Evolutionary conservation across 2,329 filamentous ascomycete species (phyloP).

Genomic region (Penicillium sp.): DNA sequence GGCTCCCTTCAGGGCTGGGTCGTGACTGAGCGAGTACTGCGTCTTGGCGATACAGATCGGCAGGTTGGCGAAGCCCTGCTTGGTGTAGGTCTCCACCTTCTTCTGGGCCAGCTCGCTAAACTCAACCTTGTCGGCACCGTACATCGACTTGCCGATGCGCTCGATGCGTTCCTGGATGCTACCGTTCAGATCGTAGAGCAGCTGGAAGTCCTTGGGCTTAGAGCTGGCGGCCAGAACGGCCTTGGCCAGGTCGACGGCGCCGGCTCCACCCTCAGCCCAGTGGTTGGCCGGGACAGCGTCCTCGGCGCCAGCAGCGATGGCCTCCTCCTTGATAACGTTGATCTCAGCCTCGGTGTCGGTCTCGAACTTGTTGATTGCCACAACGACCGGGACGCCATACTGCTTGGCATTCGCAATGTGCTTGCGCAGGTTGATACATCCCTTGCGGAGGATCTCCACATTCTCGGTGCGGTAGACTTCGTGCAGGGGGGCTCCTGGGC

Average conservation of each 20-base stretch:
- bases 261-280: slow-evolving; percentile 91
- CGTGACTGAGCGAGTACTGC: slow-evolving; percentile 92
- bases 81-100: slow-evolving; percentile 92
- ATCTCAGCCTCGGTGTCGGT: slow-evolving; percentile 93
- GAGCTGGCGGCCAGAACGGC: slow-evolving; percentile 77
- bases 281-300: slow-evolving; percentile 93
- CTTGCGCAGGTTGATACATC: slow-evolving; percentile 92
- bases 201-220: slow-evolving; percentile 79
- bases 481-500: slow-evolving; percentile 76
- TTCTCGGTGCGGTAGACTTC: slow-evolving; percentile 92
- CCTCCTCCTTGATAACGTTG: slow-evolving; percentile 80
- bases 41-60: slow-evolving; percentile 98
- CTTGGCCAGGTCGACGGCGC: slow-evolving; percentile 81
- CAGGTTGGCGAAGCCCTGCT: slow-evolving; percentile 85
- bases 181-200: slow-evolving; percentile 77
- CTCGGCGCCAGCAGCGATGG: slow-evolving; percentile 84
- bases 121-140: slow-evolving; percentile 82
- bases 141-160: slow-evolving; percentile 86
- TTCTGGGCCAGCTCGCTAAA: slow-evolving; percentile 91
- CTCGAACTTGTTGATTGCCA: slow-evolving; percentile 94
- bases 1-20: slow-evolving; percentile 89
- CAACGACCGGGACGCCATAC: slow-evolving; percentile 89
- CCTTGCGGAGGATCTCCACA: slow-evolving; percentile 79
- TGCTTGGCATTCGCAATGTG: slow-evolving; percentile 85
- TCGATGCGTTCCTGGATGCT: slow-evolving; percentile 86